A percentile compares a stretch with the other conserved stretches of the same genome.
Conservation (phyloP, 805 yeast species). For the Yarrowia deformans region DNA sequence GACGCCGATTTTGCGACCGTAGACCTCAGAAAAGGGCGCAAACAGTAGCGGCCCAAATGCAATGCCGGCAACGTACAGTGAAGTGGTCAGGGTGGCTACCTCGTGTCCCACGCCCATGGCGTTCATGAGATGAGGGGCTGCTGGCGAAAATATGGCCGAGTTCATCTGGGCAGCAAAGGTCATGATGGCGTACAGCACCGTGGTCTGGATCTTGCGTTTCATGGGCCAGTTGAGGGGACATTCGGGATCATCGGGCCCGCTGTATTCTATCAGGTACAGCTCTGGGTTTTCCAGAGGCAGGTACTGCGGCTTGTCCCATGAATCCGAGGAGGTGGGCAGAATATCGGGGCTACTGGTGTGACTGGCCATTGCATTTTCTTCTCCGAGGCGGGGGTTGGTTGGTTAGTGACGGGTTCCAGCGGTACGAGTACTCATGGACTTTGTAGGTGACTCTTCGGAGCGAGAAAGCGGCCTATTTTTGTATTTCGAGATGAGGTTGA, state of each 20-base stretch:
- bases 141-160: conserved; percentile 73
- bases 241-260: conserved; percentile 48
- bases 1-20: conserved; percentile 64
- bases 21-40: conserved; percentile 66
- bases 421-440: background rate
- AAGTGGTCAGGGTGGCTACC: conserved; percentile 64
- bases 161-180: conserved; percentile 71
- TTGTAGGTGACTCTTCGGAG: too few species aligned
- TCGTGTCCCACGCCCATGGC: conserved; percentile 63
- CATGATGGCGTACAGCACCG: conserved; percentile 60
- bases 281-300: conserved; percentile 28
- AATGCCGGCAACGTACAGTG: conserved; percentile 66
- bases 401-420: too few species aligned
- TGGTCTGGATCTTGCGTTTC: conserved; percentile 63
- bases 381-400: too few species aligned
- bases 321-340: background rate
- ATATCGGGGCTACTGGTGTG: conserved; percentile 17
- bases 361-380: background rate
- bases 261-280: conserved; percentile 47
- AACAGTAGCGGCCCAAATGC: conserved; percentile 68
- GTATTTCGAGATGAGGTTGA: background rate
- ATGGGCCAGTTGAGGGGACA: conserved; percentile 52
- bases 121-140: conserved; percentile 58
- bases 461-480: background rate
- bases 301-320: conserved; percentile 9